A percentile compares a stretch with the other conserved stretches of the same genome.
These are phyloP conservation scores for Chaetomiaceae sp. DNA, from an alignment of 2,329 filamentous ascomycete species.

Conservation along the genomic window DNA sequence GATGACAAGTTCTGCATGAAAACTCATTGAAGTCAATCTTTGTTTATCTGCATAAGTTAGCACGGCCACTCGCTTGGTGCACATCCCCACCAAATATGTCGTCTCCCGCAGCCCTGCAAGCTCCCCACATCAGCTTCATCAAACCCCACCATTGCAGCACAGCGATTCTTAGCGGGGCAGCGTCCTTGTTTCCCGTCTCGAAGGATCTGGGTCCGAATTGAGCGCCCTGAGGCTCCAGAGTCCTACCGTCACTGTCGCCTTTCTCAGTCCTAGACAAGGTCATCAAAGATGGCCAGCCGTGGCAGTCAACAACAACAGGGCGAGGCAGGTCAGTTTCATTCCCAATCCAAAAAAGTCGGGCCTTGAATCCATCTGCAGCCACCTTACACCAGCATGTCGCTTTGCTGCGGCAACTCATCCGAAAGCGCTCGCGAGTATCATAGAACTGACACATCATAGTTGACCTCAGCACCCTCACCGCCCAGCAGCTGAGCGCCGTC, in stretches of 20 bases:
- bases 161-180: conserved; percentile 8
- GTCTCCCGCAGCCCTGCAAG: neutral
- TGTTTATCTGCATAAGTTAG: neutral
- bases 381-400: neutral
- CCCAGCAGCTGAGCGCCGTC: conserved; percentile 81
- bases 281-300: conserved; percentile 17
- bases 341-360: neutral
- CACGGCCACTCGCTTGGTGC: neutral
- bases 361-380: neutral
- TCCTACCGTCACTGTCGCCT: neutral
- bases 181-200: neutral
- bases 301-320: conserved; percentile 16
- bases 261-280: neutral
- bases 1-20: no score
- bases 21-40: no score
- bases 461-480: conserved; percentile 69
- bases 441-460: conserved; percentile 35
- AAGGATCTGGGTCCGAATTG: neutral
- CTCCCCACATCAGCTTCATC: neutral
- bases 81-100: conserved; percentile 7
- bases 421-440: no score
- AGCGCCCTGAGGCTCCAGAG: neutral
- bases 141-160: conserved; percentile 1
- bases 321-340: conserved; percentile 16
- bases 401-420: neutral